Conservation (phyloP, 192 early-diverging fungal genomes). For the Coemansia biformis region DNA sequence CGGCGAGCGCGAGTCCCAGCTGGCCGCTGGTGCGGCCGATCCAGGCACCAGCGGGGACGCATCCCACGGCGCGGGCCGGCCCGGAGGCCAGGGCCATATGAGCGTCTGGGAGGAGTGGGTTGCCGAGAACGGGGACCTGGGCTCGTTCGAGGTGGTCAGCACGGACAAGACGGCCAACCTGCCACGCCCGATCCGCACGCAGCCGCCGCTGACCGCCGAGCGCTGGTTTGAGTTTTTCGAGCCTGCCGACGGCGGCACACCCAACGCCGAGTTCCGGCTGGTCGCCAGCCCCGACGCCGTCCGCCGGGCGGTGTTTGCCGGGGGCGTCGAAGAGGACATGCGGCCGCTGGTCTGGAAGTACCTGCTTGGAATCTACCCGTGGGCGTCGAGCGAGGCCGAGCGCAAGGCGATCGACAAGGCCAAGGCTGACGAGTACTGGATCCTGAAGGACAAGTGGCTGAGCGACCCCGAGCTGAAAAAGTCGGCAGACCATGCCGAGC, state of each 20-base stretch:
- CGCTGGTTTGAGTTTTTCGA: conserved; percentile 73
- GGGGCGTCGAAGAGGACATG: conserved; percentile 75
- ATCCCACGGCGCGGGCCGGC: not conserved
- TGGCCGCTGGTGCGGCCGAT: conserved; percentile 6
- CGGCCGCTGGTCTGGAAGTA: conserved; percentile 87
- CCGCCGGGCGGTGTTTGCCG: conserved; percentile 60
- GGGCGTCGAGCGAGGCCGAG: conserved; percentile 70
- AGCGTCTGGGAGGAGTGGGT: conserved; percentile 53
- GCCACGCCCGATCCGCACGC: conserved; percentile 44
- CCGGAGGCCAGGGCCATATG: conserved; percentile 7
- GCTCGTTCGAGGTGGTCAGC: conserved; percentile 43
- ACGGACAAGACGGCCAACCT: conserved; percentile 26
- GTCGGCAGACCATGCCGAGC: conserved; percentile 61
- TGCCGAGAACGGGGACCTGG: conserved; percentile 37
- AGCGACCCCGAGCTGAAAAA: conserved; percentile 54
- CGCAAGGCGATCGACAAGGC: conserved; percentile 56
- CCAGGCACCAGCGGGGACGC: not conserved
- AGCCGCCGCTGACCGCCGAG: conserved; percentile 54
- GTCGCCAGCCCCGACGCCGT: conserved; percentile 50
- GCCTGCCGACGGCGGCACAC: conserved; percentile 4
- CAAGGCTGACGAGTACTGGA: conserved; percentile 58
- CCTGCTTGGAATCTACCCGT: conserved; percentile 77
- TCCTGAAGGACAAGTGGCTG: conserved; percentile 63
- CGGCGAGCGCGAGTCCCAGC: conserved; percentile 33
- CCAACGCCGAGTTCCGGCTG: conserved; percentile 40